A percentile compares a stretch with the other conserved stretches of the same genome.
These are phyloP conservation scores for Aspergillus campestris DNA, from an alignment of 495 filamentous ascomycete genomes.

Conservation along the genomic window DNA sequence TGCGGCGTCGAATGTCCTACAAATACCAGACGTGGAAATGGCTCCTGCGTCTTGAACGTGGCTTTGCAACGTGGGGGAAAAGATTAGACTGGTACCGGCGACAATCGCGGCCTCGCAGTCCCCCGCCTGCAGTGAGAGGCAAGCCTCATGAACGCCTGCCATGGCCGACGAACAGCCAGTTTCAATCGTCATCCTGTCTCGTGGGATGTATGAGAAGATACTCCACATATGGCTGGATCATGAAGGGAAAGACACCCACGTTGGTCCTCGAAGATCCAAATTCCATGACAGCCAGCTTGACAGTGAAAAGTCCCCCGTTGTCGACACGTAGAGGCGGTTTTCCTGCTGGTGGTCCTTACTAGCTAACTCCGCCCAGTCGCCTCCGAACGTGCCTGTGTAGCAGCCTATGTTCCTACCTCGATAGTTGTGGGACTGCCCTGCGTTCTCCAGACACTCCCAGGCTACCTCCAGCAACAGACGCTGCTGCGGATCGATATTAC, in stretches of 20 bases:
- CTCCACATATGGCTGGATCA: too few relatives aligned
- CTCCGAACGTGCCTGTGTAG: constrained; percentile 4
- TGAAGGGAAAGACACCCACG: too few relatives aligned
- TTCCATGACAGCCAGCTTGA: too few relatives aligned
- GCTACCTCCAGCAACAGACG: constrained; percentile 44
- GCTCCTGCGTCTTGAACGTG: constrained; percentile 11
- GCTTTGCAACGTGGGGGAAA: constrained; percentile 9
- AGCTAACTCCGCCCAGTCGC: too few relatives aligned
- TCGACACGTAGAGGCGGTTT: too few relatives aligned
- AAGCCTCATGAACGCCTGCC: constrained; percentile 26
- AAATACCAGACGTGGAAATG: constrained; percentile 11
- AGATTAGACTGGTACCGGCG: constrained; percentile 33
- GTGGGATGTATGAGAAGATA: too few relatives aligned
- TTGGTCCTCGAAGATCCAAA: too few relatives aligned
- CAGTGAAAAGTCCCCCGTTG: too few relatives aligned
- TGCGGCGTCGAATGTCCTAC: constrained; percentile 14
- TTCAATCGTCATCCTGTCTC: constrained; percentile 26
- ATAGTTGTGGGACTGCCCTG: constrained; percentile 29
- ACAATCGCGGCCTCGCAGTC: constrained; percentile 24
- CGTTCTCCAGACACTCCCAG: constrained; percentile 16
- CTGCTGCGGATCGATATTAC: constrained; percentile 44
- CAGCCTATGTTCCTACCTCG: constrained; percentile 31
- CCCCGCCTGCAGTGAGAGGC: constrained; percentile 19
- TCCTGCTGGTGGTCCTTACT: too few relatives aligned
- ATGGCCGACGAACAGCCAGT: constrained; percentile 37